A percentile compares a stretch with the other conserved stretches of the same genome.
Evolutionary conservation across 2,329 filamentous ascomycete genomes (phyloP).

Genomic region (Trichoderma lentiforme): DNA sequence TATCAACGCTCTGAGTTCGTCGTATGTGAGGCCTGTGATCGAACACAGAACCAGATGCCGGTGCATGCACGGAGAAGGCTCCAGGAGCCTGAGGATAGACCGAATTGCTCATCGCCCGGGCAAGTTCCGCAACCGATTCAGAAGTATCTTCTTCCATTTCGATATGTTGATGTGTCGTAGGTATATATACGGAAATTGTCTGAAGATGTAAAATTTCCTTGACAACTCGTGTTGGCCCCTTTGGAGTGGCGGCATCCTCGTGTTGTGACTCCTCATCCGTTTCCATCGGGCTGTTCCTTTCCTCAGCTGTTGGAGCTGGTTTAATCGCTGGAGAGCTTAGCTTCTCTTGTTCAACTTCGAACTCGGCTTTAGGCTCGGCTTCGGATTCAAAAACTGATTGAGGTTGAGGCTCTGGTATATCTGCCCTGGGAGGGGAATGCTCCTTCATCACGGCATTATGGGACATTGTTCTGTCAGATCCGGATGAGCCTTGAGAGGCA

Average conservation of each 20-base stretch:
- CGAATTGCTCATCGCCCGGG: slow-evolving; percentile 36
- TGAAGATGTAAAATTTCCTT: slow-evolving; percentile 53
- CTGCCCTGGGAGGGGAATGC: slow-evolving; percentile 15
- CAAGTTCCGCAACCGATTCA: slow-evolving; percentile 29
- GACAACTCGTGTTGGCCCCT: slow-evolving; percentile 51
- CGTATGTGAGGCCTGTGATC: background rate
- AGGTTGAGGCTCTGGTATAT: background rate
- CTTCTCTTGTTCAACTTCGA: slow-evolving; percentile 22
- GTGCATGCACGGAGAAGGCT: slow-evolving; percentile 53
- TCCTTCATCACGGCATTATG: background rate
- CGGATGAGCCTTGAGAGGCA: slow-evolving; percentile 16
- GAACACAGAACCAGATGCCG: slow-evolving; percentile 11
- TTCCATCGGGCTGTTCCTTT: background rate
- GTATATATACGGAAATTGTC: slow-evolving; percentile 53
- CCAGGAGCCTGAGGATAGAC: slow-evolving; percentile 55
- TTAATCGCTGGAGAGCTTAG: slow-evolving; percentile 29
- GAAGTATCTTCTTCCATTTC: slow-evolving; percentile 33
- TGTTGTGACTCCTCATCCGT: slow-evolving; percentile 23
- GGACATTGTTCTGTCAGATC: slow-evolving; percentile 17
- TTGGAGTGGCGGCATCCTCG: slow-evolving; percentile 48
- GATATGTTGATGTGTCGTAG: slow-evolving; percentile 47
- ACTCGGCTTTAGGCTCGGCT: background rate
- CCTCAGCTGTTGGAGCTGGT: slow-evolving; percentile 22
- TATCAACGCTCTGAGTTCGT: slow-evolving; percentile 20
- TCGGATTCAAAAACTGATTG: background rate